Percentiles rank a stretch among this genome's conserved stretches.
Conservation (phyloP, 129 eudicot species). For the Erigeron canadensis region DNA sequence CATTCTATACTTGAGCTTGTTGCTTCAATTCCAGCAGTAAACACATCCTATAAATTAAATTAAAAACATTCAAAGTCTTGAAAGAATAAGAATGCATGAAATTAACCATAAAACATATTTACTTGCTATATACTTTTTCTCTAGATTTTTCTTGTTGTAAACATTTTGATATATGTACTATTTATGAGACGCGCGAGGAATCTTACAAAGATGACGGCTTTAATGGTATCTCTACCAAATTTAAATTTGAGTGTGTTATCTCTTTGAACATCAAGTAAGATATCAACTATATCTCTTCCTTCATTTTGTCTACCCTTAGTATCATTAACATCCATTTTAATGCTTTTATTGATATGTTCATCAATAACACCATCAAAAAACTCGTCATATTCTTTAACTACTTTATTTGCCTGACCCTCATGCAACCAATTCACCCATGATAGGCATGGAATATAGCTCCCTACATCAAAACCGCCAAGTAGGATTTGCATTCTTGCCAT, state of each 20-base stretch:
- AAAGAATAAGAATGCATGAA: too few relatives aligned
- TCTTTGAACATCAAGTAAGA: slow-evolving; percentile 40
- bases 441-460: slow-evolving; percentile 42
- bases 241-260: slow-evolving; percentile 16
- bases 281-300: slow-evolving; percentile 40
- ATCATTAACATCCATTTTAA: not conserved
- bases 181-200: slow-evolving; percentile 18
- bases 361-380: slow-evolving; percentile 32
- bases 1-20: slow-evolving; percentile 16
- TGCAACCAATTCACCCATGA: slow-evolving; percentile 29
- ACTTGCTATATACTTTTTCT: too few relatives aligned
- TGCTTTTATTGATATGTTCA: slow-evolving; percentile 25
- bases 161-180: not conserved
- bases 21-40: slow-evolving; percentile 29
- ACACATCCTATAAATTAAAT: slow-evolving; percentile 27
- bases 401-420: slow-evolving; percentile 10
- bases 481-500: slow-evolving; percentile 17
- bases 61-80: too few relatives aligned
- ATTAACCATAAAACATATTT: too few relatives aligned
- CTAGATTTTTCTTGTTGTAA: too few relatives aligned
- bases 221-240: slow-evolving; percentile 33
- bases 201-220: slow-evolving; percentile 25
- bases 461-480: slow-evolving; percentile 24
- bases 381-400: slow-evolving; percentile 23
- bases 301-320: not conserved